Evolutionary conservation across 192 early-diverging fungal genomes (phyloP), one percentile per base, ranked within the genome.

Genomic region (Coemansia sp.): DNA sequence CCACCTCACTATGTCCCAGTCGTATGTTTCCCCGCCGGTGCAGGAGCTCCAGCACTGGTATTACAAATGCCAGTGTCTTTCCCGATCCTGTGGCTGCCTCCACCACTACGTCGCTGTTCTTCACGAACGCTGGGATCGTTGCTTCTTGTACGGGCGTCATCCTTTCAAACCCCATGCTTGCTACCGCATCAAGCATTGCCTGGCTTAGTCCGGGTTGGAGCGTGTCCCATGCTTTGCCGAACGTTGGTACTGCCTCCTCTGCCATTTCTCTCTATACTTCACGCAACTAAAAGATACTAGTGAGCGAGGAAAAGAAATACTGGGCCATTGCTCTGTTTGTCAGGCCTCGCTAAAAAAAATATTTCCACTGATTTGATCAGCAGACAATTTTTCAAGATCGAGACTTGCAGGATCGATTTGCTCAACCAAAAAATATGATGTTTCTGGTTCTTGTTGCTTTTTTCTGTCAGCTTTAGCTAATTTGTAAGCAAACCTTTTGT

Each of bases 1-100:
- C 94, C 22, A 99, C 84, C 34, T 97, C 87, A 57, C 86, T 75
- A 9, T 85, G 87, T 3, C 71, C 64, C n/a, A 94, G 79, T 20
- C 82, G 71, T 4, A 79, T 53, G 19, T 85, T 80, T 20, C n/a
- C n/a, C n/a, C 87, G 74, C 14, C 87, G 80, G 37, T 86, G 59
- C 9, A 97, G 82, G 68, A 95, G 92, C 67, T 97, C 94, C 19
- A 99, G 84, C 22, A 95, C 84, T 13, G 96, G 96, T 22, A 97
- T 87, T 2, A 95, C 81, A 77, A 97, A 98, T 6, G 94, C 77
- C 8, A 97, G 82, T 3, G 96, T 98, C 66, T 98, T 98, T 47
- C 96, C 96, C 0, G 96, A 98, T 13, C 96, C 96, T 2, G 96
- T 98, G 9, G 92, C 92, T 7, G 95, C 96, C 68, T 97, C 94